Conservation (phyloP, 768 basidiomycete species). For the Trametes meyenii region DNA sequence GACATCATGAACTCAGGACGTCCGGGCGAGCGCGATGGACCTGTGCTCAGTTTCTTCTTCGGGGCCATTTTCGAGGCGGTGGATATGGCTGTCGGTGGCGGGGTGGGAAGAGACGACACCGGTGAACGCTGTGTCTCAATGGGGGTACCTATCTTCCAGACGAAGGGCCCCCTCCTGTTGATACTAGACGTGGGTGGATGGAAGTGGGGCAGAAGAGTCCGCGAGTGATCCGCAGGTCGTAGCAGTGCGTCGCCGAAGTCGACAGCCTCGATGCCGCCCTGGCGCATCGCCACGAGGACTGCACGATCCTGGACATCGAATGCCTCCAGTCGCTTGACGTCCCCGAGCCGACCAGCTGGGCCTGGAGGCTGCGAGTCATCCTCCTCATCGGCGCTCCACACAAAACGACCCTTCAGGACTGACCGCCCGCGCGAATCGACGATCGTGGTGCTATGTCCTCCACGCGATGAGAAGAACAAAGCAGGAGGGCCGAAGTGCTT, state of each 20-base stretch:
- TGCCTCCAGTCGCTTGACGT: conserved; percentile 81
- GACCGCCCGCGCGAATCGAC: conserved; percentile 86
- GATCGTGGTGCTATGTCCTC: conserved; percentile 85
- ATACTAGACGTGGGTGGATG: conserved; percentile 58
- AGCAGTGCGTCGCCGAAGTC: conserved; percentile 80
- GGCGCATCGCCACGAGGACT: conserved; percentile 82
- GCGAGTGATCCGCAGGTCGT: conserved; percentile 78
- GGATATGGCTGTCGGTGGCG: conserved; percentile 27
- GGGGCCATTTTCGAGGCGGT: conserved; percentile 23
- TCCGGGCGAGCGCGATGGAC: conserved; percentile 49
- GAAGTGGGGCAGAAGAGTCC: conserved; percentile 72
- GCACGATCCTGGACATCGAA: conserved; percentile 78
- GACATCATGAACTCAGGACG: conserved; percentile 52
- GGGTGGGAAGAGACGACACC: conserved; percentile 40
- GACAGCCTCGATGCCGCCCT: conserved; percentile 82
- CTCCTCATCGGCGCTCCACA: conserved; percentile 74
- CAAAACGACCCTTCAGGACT: conserved; percentile 76
- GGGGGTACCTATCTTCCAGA: conserved; percentile 84
- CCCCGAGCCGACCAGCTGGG: conserved; percentile 62
- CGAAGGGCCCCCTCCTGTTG: conserved; percentile 73
- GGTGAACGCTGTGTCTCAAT: conserved; percentile 47
- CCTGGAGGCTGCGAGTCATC: conserved; percentile 41
- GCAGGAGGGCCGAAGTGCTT: conserved; percentile 86
- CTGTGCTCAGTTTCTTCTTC: conserved; percentile 52
- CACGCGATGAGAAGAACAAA: conserved; percentile 85